Evolutionary conservation across 1,284 basidiomycete species (phyloP).

Genomic region (Schizophyllum amplum): DNA sequence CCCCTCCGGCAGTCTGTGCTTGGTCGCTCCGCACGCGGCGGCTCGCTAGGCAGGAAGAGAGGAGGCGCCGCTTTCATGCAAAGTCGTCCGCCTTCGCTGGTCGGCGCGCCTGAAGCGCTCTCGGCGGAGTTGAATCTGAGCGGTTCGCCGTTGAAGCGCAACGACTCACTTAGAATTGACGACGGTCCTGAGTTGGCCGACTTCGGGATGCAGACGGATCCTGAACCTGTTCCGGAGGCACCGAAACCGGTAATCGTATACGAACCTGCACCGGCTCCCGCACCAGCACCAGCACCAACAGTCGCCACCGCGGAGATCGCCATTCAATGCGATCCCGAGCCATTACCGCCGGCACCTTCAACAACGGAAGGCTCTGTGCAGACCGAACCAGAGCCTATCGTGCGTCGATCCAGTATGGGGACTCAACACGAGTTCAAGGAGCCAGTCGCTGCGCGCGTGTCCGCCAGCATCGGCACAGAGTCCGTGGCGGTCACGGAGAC

Average conservation of each 20-base stretch:
- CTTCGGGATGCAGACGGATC: background rate
- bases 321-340: constrained; percentile 38
- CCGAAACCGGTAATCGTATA: background rate
- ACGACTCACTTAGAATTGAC: background rate
- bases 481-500: constrained; percentile 23
- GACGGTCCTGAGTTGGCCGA: background rate
- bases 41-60: background rate
- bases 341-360: constrained; percentile 20
- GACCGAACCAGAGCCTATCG: constrained; percentile 32
- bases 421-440: constrained; percentile 30
- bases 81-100: constrained; percentile 17
- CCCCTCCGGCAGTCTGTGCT: background rate
- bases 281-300: constrained; percentile 1
- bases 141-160: constrained; percentile 11
- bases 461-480: constrained; percentile 31
- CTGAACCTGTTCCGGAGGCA: background rate
- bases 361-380: constrained; percentile 41
- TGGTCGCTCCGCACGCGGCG: background rate
- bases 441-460: constrained; percentile 22
- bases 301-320: constrained; percentile 22
- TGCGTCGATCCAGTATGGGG: constrained; percentile 27
- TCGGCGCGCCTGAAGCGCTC: constrained; percentile 12
- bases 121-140: constrained; percentile 17
- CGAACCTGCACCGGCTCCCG: constrained; percentile 10
- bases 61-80: background rate